Evolutionary conservation across 1,284 basidiomycete genomes (phyloP).

Genomic region (Ustilago shanxiensis): DNA sequence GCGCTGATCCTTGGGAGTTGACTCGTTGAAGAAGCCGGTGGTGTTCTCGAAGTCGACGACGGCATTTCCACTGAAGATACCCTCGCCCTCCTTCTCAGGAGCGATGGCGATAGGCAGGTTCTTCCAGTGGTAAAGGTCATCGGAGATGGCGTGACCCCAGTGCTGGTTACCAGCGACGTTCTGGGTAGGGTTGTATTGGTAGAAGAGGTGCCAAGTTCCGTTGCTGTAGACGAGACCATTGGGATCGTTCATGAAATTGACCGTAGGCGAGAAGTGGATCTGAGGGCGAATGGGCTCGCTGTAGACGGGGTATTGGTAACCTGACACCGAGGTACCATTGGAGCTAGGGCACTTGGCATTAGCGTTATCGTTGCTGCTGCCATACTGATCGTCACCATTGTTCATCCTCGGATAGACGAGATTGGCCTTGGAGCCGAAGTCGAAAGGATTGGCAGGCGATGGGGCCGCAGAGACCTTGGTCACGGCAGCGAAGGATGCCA

Average conservation of each 20-base stretch:
- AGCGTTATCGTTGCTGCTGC: slow-evolving; percentile 15
- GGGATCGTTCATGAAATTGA: slow-evolving; percentile 72
- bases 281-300: slow-evolving; percentile 54
- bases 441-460: slow-evolving; percentile 34
- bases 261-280: slow-evolving; percentile 61
- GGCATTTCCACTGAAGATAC: slow-evolving; percentile 71
- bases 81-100: slow-evolving; percentile 59
- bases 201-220: slow-evolving; percentile 72
- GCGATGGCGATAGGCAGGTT: slow-evolving; percentile 71
- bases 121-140: slow-evolving; percentile 71
- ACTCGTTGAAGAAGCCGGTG: slow-evolving; percentile 71
- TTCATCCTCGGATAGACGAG: slow-evolving; percentile 30
- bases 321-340: slow-evolving; percentile 34
- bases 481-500: slow-evolving; percentile 27
- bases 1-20: slow-evolving; percentile 60
- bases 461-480: slow-evolving; percentile 30
- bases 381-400: slow-evolving; percentile 7
- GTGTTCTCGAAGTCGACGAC: slow-evolving; percentile 72
- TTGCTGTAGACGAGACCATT: slow-evolving; percentile 71
- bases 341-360: slow-evolving; percentile 38
- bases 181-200: slow-evolving; percentile 71
- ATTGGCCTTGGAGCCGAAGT: slow-evolving; percentile 9
- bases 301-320: slow-evolving; percentile 37
- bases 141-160: slow-evolving; percentile 72
- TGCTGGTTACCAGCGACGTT: slow-evolving; percentile 71